These are phyloP conservation scores for Psidium friedrichsthalianum DNA, from an alignment of 345 rosid genomes.

Conservation along the genomic window DNA sequence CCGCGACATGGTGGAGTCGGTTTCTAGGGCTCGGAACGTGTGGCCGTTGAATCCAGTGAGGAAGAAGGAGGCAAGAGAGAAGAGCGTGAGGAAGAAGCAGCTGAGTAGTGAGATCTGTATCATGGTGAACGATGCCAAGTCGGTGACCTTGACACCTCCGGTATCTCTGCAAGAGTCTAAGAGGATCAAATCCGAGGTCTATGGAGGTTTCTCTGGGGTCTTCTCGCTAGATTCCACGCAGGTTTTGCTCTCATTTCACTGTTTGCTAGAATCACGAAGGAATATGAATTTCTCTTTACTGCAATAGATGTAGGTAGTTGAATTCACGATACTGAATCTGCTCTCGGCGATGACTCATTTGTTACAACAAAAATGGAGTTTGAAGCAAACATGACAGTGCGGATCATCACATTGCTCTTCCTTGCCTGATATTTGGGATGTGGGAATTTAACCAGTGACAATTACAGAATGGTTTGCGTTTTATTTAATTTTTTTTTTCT, in stretches of 20 bases:
- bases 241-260: constrained; percentile 17
- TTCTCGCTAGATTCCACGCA: constrained; percentile 59
- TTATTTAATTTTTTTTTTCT: not conserved
- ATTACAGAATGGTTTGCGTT: not conserved
- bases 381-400: not conserved
- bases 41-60: constrained; percentile 25
- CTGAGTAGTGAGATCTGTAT: constrained; percentile 27
- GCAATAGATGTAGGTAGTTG: not conserved
- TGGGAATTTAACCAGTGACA: not conserved
- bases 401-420: not conserved
- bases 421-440: not conserved
- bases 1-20: not conserved
- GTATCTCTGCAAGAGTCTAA: constrained; percentile 45
- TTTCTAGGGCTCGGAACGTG: not conserved
- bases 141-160: constrained; percentile 64
- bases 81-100: constrained; percentile 17
- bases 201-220: constrained; percentile 77
- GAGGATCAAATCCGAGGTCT: constrained; percentile 62
- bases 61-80: constrained; percentile 7
- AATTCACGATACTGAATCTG: not conserved
- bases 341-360: not conserved
- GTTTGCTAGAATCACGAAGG: not conserved
- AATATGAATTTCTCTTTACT: not conserved
- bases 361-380: no score
- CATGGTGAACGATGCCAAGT: constrained; percentile 29